Evolutionary conservation across 441 rosid genomes (phyloP).

Genomic region (Gossypium davidsonii): DNA sequence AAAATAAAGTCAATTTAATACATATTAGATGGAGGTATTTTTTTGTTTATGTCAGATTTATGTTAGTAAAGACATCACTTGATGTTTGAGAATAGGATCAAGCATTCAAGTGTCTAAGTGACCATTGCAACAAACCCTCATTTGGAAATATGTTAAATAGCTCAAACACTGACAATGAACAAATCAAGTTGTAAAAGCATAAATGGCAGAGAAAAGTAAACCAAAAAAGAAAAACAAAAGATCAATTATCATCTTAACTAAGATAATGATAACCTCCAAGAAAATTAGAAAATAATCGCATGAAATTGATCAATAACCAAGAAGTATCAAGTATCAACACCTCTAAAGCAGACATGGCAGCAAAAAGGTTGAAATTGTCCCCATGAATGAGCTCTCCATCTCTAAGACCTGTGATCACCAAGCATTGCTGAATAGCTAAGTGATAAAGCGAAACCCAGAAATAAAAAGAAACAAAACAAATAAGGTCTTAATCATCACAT

Average conservation of each 20-base stretch:
- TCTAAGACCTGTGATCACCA: slow-evolving; percentile 49
- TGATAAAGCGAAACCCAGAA: background rate
- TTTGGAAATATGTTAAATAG: background rate
- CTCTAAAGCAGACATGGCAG: slow-evolving; percentile 99
- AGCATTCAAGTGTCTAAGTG: background rate
- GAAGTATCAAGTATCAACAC: slow-evolving; percentile 34
- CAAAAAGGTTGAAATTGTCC: slow-evolving; percentile 91
- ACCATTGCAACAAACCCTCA: background rate
- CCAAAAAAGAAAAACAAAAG: background rate
- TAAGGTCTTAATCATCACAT: background rate
- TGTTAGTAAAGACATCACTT: background rate
- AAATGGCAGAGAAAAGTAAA: background rate
- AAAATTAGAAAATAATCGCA: background rate
- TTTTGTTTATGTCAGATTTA: background rate
- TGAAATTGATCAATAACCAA: slow-evolving; percentile 7
- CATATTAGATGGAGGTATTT: background rate
- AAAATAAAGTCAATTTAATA: background rate
- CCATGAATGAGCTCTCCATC: slow-evolving; percentile 93
- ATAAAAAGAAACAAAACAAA: background rate
- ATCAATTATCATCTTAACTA: background rate
- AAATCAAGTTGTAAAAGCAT: background rate
- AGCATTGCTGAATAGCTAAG: slow-evolving; percentile 3
- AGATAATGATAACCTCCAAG: slow-evolving; percentile 3
- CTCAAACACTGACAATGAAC: no score
- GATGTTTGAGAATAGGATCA: background rate